These are phyloP conservation scores for Venustampulla echinocandica DNA, from an alignment of 495 filamentous ascomycete species.

Conservation along the genomic window DNA sequence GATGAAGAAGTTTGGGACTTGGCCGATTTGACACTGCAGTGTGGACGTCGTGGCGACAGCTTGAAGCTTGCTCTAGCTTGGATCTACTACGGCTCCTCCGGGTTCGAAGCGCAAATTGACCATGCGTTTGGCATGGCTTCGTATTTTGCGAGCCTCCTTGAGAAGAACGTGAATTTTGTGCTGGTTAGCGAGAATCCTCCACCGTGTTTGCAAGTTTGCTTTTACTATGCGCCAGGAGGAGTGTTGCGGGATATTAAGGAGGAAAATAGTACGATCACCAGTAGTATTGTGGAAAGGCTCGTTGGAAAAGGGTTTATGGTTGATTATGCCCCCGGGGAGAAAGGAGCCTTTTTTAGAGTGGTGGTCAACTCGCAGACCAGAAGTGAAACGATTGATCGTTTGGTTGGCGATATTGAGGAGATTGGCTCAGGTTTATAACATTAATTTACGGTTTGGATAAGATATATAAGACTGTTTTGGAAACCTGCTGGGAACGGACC, in stretches of 20 bases:
- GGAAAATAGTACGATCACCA: constrained; percentile 62
- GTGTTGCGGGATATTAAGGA: constrained; percentile 40
- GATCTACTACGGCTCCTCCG: constrained; percentile 69
- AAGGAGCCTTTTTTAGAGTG: constrained; percentile 78
- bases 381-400: constrained; percentile 62
- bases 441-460: neutral
- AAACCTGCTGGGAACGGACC: too few relatives aligned
- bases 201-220: constrained; percentile 91
- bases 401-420: constrained; percentile 66
- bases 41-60: constrained; percentile 75
- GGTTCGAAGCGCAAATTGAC: constrained; percentile 21
- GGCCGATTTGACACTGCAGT: constrained; percentile 89
- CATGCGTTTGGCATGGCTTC: constrained; percentile 21
- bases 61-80: constrained; percentile 82
- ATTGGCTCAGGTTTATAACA: constrained; percentile 31
- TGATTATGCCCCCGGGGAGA: constrained; percentile 76
- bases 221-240: constrained; percentile 65
- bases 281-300: constrained; percentile 53
- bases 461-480: neutral
- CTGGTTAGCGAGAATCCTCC: constrained; percentile 69
- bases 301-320: constrained; percentile 80
- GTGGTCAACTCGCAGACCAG: constrained; percentile 75
- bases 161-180: constrained; percentile 47
- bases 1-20: constrained; percentile 69
- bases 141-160: constrained; percentile 30